phyloP scores from a whole-genome alignment of 2,329 filamentous ascomycete species.

The Diaporthe sp. region DNA sequence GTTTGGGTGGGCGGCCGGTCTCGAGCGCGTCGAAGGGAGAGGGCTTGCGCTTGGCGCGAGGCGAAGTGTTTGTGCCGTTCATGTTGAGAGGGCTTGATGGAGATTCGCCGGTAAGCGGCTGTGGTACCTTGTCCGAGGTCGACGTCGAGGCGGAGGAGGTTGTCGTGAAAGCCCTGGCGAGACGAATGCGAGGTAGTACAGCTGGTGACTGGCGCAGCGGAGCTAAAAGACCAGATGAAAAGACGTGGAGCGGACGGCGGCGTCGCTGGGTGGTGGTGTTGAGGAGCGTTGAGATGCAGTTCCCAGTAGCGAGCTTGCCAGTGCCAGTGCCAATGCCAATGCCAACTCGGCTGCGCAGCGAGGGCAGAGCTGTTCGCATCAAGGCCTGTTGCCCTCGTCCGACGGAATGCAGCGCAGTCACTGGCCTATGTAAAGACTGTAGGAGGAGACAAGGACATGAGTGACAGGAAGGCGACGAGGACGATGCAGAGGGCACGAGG shows the following conservation, averaged over 20 bases:
- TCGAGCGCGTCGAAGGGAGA: constrained; percentile 41
- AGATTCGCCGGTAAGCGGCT: background rate
- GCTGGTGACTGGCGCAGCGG: constrained; percentile 14
- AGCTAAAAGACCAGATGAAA: background rate
- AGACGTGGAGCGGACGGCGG: constrained; percentile 7
- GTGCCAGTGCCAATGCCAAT: constrained; percentile 15
- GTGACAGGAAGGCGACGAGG: background rate
- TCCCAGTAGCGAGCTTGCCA: constrained; percentile 17
- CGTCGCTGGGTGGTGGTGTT: background rate
- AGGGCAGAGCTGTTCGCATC: constrained; percentile 39
- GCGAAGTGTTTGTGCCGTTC: constrained; percentile 44
- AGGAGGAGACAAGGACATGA: background rate
- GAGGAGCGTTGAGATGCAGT: constrained; percentile 20
- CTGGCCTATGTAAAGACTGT: constrained; percentile 12
- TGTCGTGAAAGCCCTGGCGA: constrained; percentile 28
- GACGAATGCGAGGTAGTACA: constrained; percentile 17
- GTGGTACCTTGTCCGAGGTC: background rate
- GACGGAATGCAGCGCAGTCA: constrained; percentile 25
- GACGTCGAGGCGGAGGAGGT: background rate
- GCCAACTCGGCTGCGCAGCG: constrained; percentile 39
- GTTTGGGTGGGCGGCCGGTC: constrained; percentile 45
- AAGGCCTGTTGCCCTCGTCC: constrained; percentile 37
- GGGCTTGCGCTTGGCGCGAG: constrained; percentile 47
- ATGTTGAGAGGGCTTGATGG: constrained; percentile 37
- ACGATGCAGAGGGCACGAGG: background rate